Evolutionary conservation across 1,139 yeast genomes (phyloP), one percentile per base, ranked within the genome.

Genomic region (Debaryomyces robertsiae): DNA sequence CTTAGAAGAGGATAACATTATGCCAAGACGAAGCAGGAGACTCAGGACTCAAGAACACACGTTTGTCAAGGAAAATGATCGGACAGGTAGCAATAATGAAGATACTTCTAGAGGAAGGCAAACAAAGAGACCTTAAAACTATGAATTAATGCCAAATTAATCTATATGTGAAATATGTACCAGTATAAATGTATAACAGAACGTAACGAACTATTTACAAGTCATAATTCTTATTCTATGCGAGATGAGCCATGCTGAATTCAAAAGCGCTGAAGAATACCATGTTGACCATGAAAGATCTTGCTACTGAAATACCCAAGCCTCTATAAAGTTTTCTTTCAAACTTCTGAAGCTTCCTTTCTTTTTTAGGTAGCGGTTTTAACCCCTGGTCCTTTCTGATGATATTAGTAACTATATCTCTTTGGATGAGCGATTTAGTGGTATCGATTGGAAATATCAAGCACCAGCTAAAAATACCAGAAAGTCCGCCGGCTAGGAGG

Each of bases 401-500:
- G n/a, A 83, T 79, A 48, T 81, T 79, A 15, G 82, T 69, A 27
- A 87, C 85, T 7, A 84, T 73, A 52, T 87, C 94, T 44, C 84
- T 77, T 57, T 88, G 96, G 34, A 80, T 73, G 44, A 82, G 71
- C 1, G 91, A 79, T 58, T 89, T 88, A 45, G 83, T 70, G 0
- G 95, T 87, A 57, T 88, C 96, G 2, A 89, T 59, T 0, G 96
- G 96, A 63, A 84, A 88, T 2, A 87, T 81, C 2, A 80, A 58
- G 2, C 79, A 61, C 94, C 95, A 87, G 38, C 89, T 75, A 13
- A 82, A 61, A 9, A 82, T 77, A 1, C 96, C 96, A 1, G 94
- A 80, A 27, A 82, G 49, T 0, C 90, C 95, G n/a, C 95, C 96
- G 0, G 94, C 87, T 2, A 83, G 40, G 4, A 70, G 49, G 16